Evolutionary conservation across 192 early-diverging fungal genomes (phyloP).

Genomic region (Radiomyces spectabilis): DNA sequence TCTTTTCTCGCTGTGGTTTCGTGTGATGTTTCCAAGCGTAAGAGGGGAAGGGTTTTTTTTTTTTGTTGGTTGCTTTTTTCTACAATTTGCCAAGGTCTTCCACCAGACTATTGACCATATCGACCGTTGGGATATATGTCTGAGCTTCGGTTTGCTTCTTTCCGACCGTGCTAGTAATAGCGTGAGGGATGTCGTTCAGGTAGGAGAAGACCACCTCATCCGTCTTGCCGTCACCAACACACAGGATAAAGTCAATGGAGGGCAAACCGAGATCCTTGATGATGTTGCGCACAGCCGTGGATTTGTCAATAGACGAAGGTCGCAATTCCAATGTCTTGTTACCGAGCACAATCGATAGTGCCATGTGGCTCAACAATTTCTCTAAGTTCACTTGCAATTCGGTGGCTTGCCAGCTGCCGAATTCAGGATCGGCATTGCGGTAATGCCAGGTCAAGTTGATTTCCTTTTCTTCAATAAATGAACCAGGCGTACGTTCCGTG

Average conservation of each 20-base stretch:
- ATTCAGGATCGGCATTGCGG: slow-evolving; percentile 89
- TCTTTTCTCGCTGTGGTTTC: too few species aligned
- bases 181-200: slow-evolving; percentile 46
- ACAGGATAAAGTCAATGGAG: slow-evolving; percentile 64
- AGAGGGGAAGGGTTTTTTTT: too few species aligned
- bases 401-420: slow-evolving; percentile 96
- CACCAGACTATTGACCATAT: slow-evolving; percentile 13
- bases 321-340: slow-evolving; percentile 96
- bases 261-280: slow-evolving; percentile 61
- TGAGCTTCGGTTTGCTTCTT: slow-evolving; percentile 94
- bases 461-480: slow-evolving; percentile 98
- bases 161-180: slow-evolving; percentile 88
- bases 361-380: slow-evolving; percentile 88
- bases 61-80: too few species aligned
- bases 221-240: slow-evolving; percentile 90
- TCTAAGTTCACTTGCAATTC: slow-evolving; percentile 97
- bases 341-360: slow-evolving; percentile 90
- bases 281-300: slow-evolving; percentile 80
- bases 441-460: slow-evolving; percentile 99
- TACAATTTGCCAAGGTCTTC: slow-evolving; percentile 4
- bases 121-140: slow-evolving; percentile 73
- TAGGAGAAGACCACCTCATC: slow-evolving; percentile 92
- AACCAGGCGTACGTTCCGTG: slow-evolving; percentile 93
- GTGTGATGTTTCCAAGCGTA: too few species aligned
- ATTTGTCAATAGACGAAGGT: slow-evolving; percentile 89